Evolutionary conservation across 2,329 filamentous ascomycete genomes (phyloP).

Genomic region (Cladosporium sphaerospermum): DNA sequence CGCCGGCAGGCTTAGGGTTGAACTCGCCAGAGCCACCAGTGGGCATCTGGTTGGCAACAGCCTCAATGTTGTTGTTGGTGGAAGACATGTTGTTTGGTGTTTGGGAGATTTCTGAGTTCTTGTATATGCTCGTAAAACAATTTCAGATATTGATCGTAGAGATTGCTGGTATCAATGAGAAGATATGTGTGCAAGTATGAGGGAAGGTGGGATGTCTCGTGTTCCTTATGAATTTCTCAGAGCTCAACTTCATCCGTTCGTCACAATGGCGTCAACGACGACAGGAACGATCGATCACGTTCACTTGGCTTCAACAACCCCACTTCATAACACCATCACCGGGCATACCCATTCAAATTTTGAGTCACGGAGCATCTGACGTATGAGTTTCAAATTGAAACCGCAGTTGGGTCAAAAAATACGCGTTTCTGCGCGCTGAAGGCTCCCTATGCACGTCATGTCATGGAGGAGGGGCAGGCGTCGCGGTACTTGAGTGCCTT

Average conservation of each 20-base stretch:
- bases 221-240: background rate
- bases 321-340: background rate
- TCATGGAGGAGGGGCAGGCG: too few relatives aligned
- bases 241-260: constrained; percentile 2
- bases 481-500: too few relatives aligned
- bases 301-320: background rate
- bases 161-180: background rate
- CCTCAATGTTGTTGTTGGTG: constrained; percentile 10
- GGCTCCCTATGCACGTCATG: too few relatives aligned
- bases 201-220: constrained; percentile 1
- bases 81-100: background rate
- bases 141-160: too few relatives aligned
- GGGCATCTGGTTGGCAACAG: constrained; percentile 12
- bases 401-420: too few relatives aligned
- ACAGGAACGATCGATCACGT: constrained; percentile 2
- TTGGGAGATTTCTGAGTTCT: background rate
- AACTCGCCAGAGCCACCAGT: constrained; percentile 9
- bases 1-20: constrained; percentile 7
- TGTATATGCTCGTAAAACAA: too few relatives aligned
- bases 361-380: too few relatives aligned
- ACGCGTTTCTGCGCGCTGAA: too few relatives aligned
- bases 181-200: background rate
- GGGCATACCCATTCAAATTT: background rate
- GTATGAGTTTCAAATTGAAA: too few relatives aligned
- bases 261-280: constrained; percentile 7